Percentiles rank a stretch among this genome's conserved stretches.
Evolutionary conservation across 164 flowering plant genomes (phyloP).

Genomic region (Stephania yunnanensis): DNA sequence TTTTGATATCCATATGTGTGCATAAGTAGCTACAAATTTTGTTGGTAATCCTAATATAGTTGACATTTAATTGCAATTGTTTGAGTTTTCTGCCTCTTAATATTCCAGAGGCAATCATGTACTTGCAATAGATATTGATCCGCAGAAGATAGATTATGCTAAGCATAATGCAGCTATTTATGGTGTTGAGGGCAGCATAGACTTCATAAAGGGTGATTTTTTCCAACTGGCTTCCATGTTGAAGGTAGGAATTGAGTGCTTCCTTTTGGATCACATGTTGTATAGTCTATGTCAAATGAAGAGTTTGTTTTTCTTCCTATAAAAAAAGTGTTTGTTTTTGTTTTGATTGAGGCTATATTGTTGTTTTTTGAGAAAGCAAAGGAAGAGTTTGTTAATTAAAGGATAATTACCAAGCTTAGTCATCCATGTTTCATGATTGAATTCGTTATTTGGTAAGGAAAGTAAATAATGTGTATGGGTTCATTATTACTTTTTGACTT

Average conservation of each 20-base stretch:
- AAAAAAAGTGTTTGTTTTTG: too few species aligned
- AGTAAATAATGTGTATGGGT: too few species aligned
- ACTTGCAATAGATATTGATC: conserved; percentile 90
- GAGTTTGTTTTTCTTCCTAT: neutral
- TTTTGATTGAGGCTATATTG: too few species aligned
- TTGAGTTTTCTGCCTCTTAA: neutral
- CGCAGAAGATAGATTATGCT: conserved; percentile 74
- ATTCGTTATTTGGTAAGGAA: too few species aligned
- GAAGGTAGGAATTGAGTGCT: conserved; percentile 47
- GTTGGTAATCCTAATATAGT: neutral
- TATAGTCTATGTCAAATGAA: neutral
- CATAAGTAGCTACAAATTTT: neutral
- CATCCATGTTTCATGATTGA: neutral
- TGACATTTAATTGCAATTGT: neutral
- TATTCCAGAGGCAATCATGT: conserved; percentile 61
- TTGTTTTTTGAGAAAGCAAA: neutral
- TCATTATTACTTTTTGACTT: neutral
- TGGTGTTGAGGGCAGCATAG: conserved; percentile 66
- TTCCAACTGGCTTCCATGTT: conserved; percentile 59
- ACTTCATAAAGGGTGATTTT: conserved; percentile 69
- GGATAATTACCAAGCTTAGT: neutral
- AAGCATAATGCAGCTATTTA: conserved; percentile 82
- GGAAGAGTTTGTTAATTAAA: neutral
- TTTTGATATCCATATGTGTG: neutral
- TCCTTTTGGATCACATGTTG: neutral